Conservation (phyloP, 495 filamentous ascomycete species). For the Hypoxylon trugodes region DNA sequence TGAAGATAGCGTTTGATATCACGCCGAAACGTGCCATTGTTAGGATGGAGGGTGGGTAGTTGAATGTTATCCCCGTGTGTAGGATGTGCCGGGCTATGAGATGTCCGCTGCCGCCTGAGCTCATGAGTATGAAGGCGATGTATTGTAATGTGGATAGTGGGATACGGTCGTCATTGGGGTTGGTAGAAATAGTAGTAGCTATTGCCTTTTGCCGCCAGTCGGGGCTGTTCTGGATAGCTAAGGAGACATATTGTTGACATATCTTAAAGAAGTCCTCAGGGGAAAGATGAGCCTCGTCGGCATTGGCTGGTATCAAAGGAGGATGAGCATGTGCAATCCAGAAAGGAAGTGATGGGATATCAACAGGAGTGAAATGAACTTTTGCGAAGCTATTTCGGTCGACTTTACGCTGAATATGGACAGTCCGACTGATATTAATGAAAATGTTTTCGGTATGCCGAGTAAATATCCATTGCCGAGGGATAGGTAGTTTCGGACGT, state of each 20-base stretch:
- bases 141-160: conserved; percentile 33
- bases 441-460: too few relatives aligned
- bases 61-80: conserved; percentile 1
- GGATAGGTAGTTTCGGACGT: too few relatives aligned
- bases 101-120: neutral
- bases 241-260: conserved; percentile 33
- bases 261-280: conserved; percentile 32
- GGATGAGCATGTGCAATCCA: conserved; percentile 21
- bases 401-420: neutral
- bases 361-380: conserved; percentile 27
- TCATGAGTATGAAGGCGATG: conserved; percentile 2
- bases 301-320: conserved; percentile 21
- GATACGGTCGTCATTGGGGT: neutral
- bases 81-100: conserved; percentile 29
- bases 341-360: conserved; percentile 40
- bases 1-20: neutral
- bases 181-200: neutral
- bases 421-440: neutral
- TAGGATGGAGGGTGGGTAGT: conserved; percentile 32
- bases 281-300: conserved; percentile 28
- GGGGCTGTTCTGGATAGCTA: conserved; percentile 19
- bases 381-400: conserved; percentile 5
- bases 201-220: conserved; percentile 1
- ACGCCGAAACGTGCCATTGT: conserved; percentile 14
- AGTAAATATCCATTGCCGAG: too few relatives aligned